Evolutionary conservation across 352 stramenopile species (phyloP).

Genomic region (Pythium apleroticum): DNA sequence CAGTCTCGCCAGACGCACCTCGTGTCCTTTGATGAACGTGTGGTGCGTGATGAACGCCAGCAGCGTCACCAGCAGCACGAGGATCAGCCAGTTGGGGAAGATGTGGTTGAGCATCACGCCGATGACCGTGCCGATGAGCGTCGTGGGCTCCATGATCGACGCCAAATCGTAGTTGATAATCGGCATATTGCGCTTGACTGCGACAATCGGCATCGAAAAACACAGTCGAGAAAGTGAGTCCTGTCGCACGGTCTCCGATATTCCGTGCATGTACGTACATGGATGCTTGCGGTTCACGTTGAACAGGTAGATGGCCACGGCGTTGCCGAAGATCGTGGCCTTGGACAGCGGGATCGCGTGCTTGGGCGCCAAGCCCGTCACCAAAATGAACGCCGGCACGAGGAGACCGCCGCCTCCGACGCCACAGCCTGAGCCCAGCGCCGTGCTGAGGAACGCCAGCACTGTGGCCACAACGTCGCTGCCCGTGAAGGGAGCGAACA

Average conservation of each 20-base stretch:
- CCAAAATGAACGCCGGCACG: slow-evolving; percentile 97
- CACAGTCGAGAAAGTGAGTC: not conserved
- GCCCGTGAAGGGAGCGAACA: slow-evolving; percentile 73
- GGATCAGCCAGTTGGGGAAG: slow-evolving; percentile 83
- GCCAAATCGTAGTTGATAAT: slow-evolving; percentile 98
- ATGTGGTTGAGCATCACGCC: slow-evolving; percentile 85
- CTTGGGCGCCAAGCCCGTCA: slow-evolving; percentile 91
- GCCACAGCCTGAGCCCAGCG: slow-evolving; percentile 89
- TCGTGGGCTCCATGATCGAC: slow-evolving; percentile 97
- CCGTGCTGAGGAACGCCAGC: slow-evolving; percentile 83
- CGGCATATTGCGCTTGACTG: slow-evolving; percentile 83
- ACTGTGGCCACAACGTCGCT: slow-evolving; percentile 65
- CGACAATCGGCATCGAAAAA: not conserved
- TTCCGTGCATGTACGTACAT: slow-evolving; percentile 32
- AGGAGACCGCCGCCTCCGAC: slow-evolving; percentile 95
- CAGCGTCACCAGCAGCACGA: slow-evolving; percentile 72
- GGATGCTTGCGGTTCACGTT: slow-evolving; percentile 95
- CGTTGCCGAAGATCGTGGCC: slow-evolving; percentile 96
- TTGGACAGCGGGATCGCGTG: slow-evolving; percentile 97
- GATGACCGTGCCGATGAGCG: slow-evolving; percentile 74
- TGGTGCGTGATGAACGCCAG: slow-evolving; percentile 76
- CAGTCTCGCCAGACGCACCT: slow-evolving; percentile 19
- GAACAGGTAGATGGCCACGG: slow-evolving; percentile 93
- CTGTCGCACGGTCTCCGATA: not conserved
- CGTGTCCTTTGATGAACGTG: slow-evolving; percentile 62